Evolutionary conservation across 768 basidiomycete species (phyloP).

Genomic region (Rhodotorula paludigena): DNA sequence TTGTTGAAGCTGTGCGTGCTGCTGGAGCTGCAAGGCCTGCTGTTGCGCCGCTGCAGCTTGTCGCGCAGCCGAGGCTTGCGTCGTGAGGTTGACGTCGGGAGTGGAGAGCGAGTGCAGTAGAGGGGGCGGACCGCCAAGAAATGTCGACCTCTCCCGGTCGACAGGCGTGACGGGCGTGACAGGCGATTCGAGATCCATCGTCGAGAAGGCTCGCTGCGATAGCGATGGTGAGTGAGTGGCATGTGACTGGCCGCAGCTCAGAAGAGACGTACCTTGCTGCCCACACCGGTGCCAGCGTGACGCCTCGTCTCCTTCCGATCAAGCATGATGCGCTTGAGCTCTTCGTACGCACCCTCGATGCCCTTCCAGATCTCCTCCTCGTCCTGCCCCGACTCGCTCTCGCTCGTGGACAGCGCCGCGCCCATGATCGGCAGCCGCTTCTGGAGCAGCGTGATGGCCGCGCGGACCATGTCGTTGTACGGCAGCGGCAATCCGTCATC

Average conservation of each 20-base stretch:
- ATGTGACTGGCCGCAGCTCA: neutral
- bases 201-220: constrained; percentile 6
- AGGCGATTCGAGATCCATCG: constrained; percentile 35
- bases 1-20: constrained; percentile 17
- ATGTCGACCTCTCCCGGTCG: neutral
- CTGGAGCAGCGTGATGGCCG: constrained; percentile 30
- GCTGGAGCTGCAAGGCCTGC: constrained; percentile 9
- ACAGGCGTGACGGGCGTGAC: constrained; percentile 6
- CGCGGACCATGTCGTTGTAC: constrained; percentile 22
- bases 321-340: constrained; percentile 35
- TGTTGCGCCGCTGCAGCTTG: constrained; percentile 7
- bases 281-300: neutral
- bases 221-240: neutral
- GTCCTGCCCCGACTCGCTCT: constrained; percentile 23
- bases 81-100: constrained; percentile 15
- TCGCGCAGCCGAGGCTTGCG: constrained; percentile 10
- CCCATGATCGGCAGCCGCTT: constrained; percentile 37
- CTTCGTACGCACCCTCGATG: constrained; percentile 35
- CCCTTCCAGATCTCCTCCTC: constrained; percentile 41
- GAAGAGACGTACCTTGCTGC: constrained; percentile 8
- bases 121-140: constrained; percentile 17
- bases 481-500: neutral
- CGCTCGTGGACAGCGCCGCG: constrained; percentile 29
- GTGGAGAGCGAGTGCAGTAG: constrained; percentile 30
- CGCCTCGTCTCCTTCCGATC: constrained; percentile 16